Percentiles rank a stretch among this genome's conserved stretches.
phyloP scores from a whole-genome alignment of 2,329 filamentous ascomycete species.

The Penicillium sp. region DNA sequence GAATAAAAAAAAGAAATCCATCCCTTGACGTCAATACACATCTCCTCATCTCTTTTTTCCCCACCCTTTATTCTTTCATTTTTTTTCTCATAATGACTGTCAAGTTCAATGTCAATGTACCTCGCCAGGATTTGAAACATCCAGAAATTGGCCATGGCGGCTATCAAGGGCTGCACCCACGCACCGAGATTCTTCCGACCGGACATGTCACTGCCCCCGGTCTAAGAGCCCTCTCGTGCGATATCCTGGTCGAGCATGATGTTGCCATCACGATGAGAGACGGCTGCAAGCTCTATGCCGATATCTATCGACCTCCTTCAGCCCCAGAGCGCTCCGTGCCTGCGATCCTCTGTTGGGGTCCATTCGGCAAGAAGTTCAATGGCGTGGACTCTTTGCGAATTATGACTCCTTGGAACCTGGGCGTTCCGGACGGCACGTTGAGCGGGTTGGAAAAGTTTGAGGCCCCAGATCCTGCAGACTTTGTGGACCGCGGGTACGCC shows the following conservation, averaged over 20 bases:
- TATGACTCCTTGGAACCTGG: conserved; percentile 36
- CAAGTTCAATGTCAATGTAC: conserved; percentile 9
- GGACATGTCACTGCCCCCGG: conserved; percentile 33
- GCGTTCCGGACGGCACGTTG: conserved; percentile 25
- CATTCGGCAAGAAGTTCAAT: conserved; percentile 44
- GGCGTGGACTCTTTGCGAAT: conserved; percentile 33
- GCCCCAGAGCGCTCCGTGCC: conserved; percentile 30
- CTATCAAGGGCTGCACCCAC: not conserved
- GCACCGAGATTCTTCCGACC: conserved; percentile 31
- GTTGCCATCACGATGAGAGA: conserved; percentile 41
- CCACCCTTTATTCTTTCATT: not conserved
- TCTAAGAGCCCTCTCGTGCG: conserved; percentile 23
- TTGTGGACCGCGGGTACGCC: conserved; percentile 29
- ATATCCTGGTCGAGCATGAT: conserved; percentile 44
- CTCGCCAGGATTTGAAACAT: conserved; percentile 3
- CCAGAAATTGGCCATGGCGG: conserved; percentile 1
- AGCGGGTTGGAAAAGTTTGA: conserved; percentile 40
- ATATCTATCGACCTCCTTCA: conserved; percentile 41
- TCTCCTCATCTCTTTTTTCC: too few species aligned
- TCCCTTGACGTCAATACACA: too few species aligned
- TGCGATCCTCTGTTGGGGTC: conserved; percentile 41
- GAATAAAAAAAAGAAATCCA: not conserved
- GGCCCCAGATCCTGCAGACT: conserved; percentile 36
- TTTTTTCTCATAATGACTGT: not conserved
- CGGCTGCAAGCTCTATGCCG: conserved; percentile 39